Evolutionary conservation across 352 stramenopile genomes (phyloP).

Genomic region (Phytophthora capsici): DNA sequence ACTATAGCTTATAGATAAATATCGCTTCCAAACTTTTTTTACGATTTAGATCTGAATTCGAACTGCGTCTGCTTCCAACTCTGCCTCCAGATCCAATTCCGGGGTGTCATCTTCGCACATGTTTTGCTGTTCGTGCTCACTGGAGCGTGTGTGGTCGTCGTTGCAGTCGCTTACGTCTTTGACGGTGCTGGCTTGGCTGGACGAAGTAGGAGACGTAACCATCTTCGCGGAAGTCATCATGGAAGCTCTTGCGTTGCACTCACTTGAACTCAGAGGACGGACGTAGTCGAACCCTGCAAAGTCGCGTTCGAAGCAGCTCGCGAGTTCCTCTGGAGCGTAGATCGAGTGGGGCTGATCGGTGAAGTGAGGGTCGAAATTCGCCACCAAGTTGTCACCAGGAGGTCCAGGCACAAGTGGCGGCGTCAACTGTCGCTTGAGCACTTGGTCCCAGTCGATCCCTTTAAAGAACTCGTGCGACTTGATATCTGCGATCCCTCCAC

Average conservation of each 20-base stretch:
- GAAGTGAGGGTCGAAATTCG: constrained; percentile 89
- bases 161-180: constrained; percentile 42
- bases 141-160: constrained; percentile 31
- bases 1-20: constrained; percentile 39
- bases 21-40: constrained; percentile 24
- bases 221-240: constrained; percentile 17
- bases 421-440: constrained; percentile 64
- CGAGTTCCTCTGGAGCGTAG: constrained; percentile 73
- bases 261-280: constrained; percentile 30
- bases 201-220: constrained; percentile 18
- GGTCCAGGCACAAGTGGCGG: constrained; percentile 69
- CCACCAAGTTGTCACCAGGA: constrained; percentile 73
- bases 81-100: constrained; percentile 52
- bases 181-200: constrained; percentile 25
- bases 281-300: constrained; percentile 89
- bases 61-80: constrained; percentile 42
- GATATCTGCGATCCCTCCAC: constrained; percentile 62
- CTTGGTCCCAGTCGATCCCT: constrained; percentile 77
- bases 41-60: constrained; percentile 61
- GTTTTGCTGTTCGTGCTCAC: constrained; percentile 29
- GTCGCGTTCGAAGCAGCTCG: constrained; percentile 73
- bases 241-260: constrained; percentile 1
- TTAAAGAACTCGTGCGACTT: constrained; percentile 84
- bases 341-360: constrained; percentile 85
- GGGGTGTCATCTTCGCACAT: constrained; percentile 58